Evolutionary conservation across 306 rosid species (phyloP), one percentile per base, ranked within the genome.

Genomic region (Sphenostylis stenocarpa): DNA sequence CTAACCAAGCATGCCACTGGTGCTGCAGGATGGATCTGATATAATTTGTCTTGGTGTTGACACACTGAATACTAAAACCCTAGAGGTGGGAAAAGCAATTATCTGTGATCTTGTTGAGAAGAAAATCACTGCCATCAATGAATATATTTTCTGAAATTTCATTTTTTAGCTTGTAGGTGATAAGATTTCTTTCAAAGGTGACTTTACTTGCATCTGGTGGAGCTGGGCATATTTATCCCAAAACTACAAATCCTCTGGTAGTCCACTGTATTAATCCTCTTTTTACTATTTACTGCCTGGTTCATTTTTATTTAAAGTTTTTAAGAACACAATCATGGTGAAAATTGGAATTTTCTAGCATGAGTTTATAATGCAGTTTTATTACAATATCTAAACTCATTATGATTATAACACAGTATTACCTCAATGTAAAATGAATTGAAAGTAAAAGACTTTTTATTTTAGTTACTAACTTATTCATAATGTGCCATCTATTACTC

Each of bases 131-230:
- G 43, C 67, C 28, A 21, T 20, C 21, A 3, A 26, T 36, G 31
- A 82, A 34, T 70, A 44, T 57, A 44, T 61, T 70, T 68, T 82
- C 70, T 67, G 17, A 80, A 66, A 19, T 21, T 70, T 70, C 70
- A 39, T 55, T 78, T 19, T 80, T 78, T 73, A 85, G 76, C 75
- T 84, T 80, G 74, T 88, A 95, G 98, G 97, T 95, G 67, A 86
- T 83, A 56, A 89, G 97, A 80, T 92, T 95, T 83, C 88, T 90
- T 84, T 95, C 98, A 34, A 95, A 87, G 88, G 98, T 83, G 77
- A 95, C 95, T 71, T 88, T 95, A 79, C 97, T 95, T 36, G 98
- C 98, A 0, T 88, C 99, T 5, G 97, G 98, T 31, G 98, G 98
- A 72, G 98, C 93, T 60, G 98, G 98, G 67, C 98, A 95, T 86